phyloP scores from a whole-genome alignment of 495 filamentous ascomycete species.

The Trichoderma virens region DNA sequence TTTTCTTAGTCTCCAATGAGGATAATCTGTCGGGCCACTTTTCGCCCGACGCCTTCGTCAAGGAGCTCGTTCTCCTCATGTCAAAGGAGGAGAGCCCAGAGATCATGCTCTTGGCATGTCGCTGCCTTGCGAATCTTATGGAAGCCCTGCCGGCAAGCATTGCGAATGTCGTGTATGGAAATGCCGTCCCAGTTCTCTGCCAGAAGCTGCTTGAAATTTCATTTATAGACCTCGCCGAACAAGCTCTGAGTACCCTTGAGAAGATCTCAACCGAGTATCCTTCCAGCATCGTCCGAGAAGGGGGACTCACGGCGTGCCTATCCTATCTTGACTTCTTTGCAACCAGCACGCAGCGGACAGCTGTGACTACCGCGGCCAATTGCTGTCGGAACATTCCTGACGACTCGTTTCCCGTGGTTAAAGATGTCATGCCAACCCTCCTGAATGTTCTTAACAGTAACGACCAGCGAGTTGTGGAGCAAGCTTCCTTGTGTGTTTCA shows the following conservation, averaged over 20 bases:
- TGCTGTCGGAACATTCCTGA: constrained; percentile 95
- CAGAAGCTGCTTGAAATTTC: constrained; percentile 90
- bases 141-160: constrained; percentile 89
- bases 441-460: constrained; percentile 82
- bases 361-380: constrained; percentile 94
- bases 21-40: constrained; percentile 96
- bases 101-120: constrained; percentile 95
- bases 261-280: constrained; percentile 98
- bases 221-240: constrained; percentile 95
- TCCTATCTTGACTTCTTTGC: constrained; percentile 96
- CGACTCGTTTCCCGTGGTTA: constrained; percentile 80
- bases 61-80: constrained; percentile 90
- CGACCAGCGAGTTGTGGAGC: constrained; percentile 94
- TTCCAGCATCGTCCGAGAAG: constrained; percentile 90
- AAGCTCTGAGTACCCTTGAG: constrained; percentile 90
- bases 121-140: constrained; percentile 96
- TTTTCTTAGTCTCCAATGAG: constrained; percentile 88
- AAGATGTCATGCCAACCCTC: constrained; percentile 92
- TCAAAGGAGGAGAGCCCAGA: constrained; percentile 88
- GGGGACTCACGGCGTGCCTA: constrained; percentile 86
- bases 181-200: constrained; percentile 89
- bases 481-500: constrained; percentile 93
- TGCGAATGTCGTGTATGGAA: constrained; percentile 91
- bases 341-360: constrained; percentile 91
- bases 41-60: constrained; percentile 87